Evolutionary conservation across 768 basidiomycete genomes (phyloP), one percentile per base, ranked within the genome.

Genomic region (Rhizopogon vinicolor): DNA sequence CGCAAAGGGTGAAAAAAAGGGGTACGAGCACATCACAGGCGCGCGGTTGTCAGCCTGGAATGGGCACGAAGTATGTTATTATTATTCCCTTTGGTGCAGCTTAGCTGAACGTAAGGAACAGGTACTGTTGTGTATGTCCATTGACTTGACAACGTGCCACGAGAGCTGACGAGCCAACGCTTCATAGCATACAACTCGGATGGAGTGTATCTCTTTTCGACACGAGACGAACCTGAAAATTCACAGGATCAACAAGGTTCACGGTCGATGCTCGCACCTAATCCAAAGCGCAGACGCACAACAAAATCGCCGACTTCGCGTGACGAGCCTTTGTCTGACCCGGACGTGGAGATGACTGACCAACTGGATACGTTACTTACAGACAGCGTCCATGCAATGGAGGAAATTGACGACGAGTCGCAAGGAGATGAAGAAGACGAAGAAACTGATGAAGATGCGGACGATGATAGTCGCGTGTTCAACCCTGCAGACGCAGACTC

Each of bases 141-240:
- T 19, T 45, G 6, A 22, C 48, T 49, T 37, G 33, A 49, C 22
- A 5, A 14, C 16, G 22, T 37, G 22, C 4, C 13, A 2, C 8
- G 22, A 49, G 19, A 14, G 22, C 37, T 49, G 14, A 49, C 22
- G 7, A 49, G 22, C 14, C 35, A 14, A 49, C 5, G 9, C 52
- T 57, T 45, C 58, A 35, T 62, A 91, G 91, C 89, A 33, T 92
- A 86, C 63, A 86, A 82, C 61, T 78, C 76, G 13, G 89, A 92
- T 68, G 84, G 76, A 6, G 80, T 87, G 28, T 89, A 90, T 66
- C 65, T 89, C 33, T 93, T 82, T 62, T 90, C 88, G 5, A 89
- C 86, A 7, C 74, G 74, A 50, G 90, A 91, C 60, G 79, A 86
- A 14, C 78, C 86, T 7, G 68, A 57, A 37, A 51, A 53, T 31